Evolutionary conservation across 345 rosid species (phyloP).

Genomic region (Arabidopsis thaliana): TAIR10.1 NC_003074.8:3778501-3779000

Average conservation of each 20-base stretch:
- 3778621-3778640: slow-evolving; percentile 85
- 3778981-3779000: background rate
- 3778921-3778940: background rate
- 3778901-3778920: background rate
- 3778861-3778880: slow-evolving; percentile 65
- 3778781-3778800: slow-evolving; percentile 81
- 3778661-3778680: slow-evolving; percentile 84
- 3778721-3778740: slow-evolving; percentile 90
- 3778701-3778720: slow-evolving; percentile 84
- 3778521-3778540: slow-evolving; percentile 17
- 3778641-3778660: slow-evolving; percentile 65
- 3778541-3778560: background rate
- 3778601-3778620: slow-evolving; percentile 85
- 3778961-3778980: background rate
- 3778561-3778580: background rate
- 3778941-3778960: background rate
- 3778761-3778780: slow-evolving; percentile 89
- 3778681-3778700: slow-evolving; percentile 74
- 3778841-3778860: slow-evolving; percentile 67
- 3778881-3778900: background rate
- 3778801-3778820: slow-evolving; percentile 84
- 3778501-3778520: slow-evolving; percentile 76
- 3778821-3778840: slow-evolving; percentile 67
- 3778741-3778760: slow-evolving; percentile 87
- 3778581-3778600: background rate